Evolutionary conservation across 202 grass and related monocot genomes (phyloP).

Genomic region (Elaeis oleifera): DNA sequence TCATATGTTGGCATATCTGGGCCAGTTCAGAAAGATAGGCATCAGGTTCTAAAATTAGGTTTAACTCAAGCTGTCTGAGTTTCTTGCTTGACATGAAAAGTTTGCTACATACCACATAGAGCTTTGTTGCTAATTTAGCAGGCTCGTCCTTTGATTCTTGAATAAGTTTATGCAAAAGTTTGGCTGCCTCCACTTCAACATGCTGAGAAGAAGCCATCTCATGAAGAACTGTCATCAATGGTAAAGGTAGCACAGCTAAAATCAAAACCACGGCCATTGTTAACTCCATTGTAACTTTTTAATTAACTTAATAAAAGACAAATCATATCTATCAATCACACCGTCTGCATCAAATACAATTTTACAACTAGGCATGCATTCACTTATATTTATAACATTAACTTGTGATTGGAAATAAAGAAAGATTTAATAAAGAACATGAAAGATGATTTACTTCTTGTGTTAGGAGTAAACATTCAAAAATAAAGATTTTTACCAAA

Average conservation of each 20-base stretch:
- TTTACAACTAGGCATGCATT: too few relatives aligned
- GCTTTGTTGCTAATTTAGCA: slow-evolving; percentile 88
- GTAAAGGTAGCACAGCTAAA: slow-evolving; percentile 10
- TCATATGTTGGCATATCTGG: slow-evolving; percentile 99
- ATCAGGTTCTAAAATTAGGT: not conserved
- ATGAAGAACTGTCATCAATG: slow-evolving; percentile 24
- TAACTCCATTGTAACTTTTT: not conserved
- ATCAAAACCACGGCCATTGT: slow-evolving; percentile 2
- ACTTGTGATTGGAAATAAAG: too few relatives aligned
- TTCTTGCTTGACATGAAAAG: not conserved
- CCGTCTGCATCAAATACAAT: too few relatives aligned
- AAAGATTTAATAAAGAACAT: too few relatives aligned
- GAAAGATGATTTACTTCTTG: too few relatives aligned
- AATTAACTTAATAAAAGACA: too few relatives aligned
- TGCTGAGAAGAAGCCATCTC: slow-evolving; percentile 84
- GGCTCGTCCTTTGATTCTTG: slow-evolving; percentile 97
- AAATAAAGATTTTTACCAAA: too few relatives aligned
- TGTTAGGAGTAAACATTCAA: too few relatives aligned
- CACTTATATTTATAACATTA: too few relatives aligned
- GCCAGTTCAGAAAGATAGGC: slow-evolving; percentile 8
- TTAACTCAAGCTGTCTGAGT: not conserved
- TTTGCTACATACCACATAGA: slow-evolving; percentile 71
- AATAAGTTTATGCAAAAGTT: slow-evolving; percentile 97
- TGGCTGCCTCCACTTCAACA: slow-evolving; percentile 95
- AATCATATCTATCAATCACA: too few relatives aligned